phyloP scores from a whole-genome alignment of 2,329 filamentous ascomycete genomes.

The Neobulgaria alba region DNA sequence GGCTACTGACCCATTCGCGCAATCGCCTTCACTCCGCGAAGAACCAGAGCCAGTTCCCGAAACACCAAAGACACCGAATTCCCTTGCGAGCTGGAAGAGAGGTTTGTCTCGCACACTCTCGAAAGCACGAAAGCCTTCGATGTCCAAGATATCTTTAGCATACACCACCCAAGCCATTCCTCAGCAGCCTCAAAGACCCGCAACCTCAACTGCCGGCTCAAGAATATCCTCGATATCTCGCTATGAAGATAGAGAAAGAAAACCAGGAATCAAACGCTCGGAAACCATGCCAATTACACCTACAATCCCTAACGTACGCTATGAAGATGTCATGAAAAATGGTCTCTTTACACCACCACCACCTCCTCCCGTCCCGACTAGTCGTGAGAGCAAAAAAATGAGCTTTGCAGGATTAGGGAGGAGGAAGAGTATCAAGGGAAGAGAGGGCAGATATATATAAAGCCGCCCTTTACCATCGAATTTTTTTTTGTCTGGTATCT shows the following conservation, averaged over 20 bases:
- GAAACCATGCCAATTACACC: neutral
- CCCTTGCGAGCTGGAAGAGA: slow-evolving; percentile 13
- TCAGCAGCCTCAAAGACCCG: too few species aligned
- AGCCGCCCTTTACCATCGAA: too few species aligned
- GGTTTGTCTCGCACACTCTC: slow-evolving; percentile 12
- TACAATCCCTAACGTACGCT: neutral
- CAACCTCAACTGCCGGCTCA: too few species aligned
- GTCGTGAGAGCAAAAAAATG: neutral
- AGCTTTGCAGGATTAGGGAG: neutral
- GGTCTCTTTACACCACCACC: neutral
- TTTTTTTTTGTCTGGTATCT: too few species aligned
- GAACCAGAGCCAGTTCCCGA: slow-evolving; percentile 3
- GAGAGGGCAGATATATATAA: neutral
- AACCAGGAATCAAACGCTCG: too few species aligned
- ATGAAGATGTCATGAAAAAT: too few species aligned
- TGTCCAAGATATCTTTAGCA: slow-evolving; percentile 15
- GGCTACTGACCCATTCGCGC: slow-evolving; percentile 21
- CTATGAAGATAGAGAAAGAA: too few species aligned
- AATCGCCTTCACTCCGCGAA: slow-evolving; percentile 4
- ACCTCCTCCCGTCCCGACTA: neutral
- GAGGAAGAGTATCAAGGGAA: neutral
- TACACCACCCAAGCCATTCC: slow-evolving; percentile 6
- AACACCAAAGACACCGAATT: slow-evolving; percentile 19
- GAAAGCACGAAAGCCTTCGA: slow-evolving; percentile 16
- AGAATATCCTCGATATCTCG: too few species aligned